Conservation (phyloP, 1,284 basidiomycete genomes). For the Apiotrichum mycotoxinovorans region DNA sequence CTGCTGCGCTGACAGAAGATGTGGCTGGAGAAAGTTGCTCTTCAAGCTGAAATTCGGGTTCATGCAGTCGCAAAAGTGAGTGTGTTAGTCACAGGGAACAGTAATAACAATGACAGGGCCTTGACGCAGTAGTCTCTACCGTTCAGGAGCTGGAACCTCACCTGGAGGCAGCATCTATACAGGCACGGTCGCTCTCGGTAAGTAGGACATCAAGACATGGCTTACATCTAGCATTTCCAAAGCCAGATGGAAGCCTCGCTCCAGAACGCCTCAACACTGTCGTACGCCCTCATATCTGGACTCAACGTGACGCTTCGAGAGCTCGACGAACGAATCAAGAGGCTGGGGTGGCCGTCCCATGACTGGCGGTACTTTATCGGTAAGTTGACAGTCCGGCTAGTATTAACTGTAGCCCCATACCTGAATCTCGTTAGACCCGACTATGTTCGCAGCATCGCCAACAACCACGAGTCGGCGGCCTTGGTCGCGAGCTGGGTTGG, state of each 20-base stretch:
- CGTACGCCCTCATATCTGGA: neutral
- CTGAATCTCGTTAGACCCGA: too few relatives aligned
- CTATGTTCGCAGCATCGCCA: too few relatives aligned
- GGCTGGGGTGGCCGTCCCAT: neutral
- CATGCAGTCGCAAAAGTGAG: neutral
- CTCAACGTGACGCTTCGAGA: neutral
- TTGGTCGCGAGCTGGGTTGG: neutral
- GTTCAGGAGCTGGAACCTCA: neutral
- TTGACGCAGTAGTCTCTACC: neutral
- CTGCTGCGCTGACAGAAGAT: neutral
- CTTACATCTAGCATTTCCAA: neutral
- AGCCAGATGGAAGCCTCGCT: neutral
- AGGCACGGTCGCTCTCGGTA: neutral
- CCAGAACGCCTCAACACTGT: neutral
- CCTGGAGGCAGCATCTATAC: neutral
- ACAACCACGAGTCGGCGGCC: too few relatives aligned
- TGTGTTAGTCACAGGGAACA: neutral
- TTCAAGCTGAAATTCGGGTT: neutral
- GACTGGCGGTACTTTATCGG: neutral
- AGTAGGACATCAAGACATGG: neutral
- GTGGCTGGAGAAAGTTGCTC: neutral
- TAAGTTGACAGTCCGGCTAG: too few relatives aligned
- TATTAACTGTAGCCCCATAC: too few relatives aligned
- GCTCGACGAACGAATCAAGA: neutral
- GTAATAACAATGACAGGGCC: neutral